Evolutionary conservation across 2,329 filamentous ascomycete species (phyloP).

Genomic region (Cladophialophora carrionii): DNA sequence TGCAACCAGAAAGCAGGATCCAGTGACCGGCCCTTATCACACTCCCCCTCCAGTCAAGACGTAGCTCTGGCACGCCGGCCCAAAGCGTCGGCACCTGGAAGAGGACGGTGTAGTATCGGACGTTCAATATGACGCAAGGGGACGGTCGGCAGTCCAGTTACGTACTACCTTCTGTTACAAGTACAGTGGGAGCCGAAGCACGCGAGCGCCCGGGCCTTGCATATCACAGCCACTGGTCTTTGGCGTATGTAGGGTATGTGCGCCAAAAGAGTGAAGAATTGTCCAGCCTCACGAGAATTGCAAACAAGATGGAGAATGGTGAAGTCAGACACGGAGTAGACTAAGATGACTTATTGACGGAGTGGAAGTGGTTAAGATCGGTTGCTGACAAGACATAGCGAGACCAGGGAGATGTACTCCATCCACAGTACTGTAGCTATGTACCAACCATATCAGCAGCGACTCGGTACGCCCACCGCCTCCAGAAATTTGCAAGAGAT

Average conservation of each 20-base stretch:
- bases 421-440: neutral
- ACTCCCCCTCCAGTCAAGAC: neutral
- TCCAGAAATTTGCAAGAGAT: neutral
- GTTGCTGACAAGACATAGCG: neutral
- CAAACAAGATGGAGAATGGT: neutral
- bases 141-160: neutral
- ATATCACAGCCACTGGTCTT: neutral
- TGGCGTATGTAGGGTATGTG: neutral
- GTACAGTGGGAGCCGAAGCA: neutral
- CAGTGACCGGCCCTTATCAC: neutral
- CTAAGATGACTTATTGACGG: neutral
- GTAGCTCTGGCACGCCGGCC: neutral
- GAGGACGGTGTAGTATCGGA: neutral
- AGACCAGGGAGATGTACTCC: neutral
- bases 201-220: neutral
- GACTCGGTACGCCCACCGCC: neutral
- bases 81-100: neutral
- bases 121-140: slow-evolving; percentile 2
- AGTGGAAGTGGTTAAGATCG: neutral
- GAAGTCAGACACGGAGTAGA: neutral
- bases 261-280: neutral
- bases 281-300: neutral
- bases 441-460: neutral
- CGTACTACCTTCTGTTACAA: neutral
- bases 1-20: slow-evolving; percentile 6